Percentiles rank a stretch among this genome's conserved stretches.
Conservation (phyloP, 139 green algal species). For the Tetraselmis striata region DNA sequence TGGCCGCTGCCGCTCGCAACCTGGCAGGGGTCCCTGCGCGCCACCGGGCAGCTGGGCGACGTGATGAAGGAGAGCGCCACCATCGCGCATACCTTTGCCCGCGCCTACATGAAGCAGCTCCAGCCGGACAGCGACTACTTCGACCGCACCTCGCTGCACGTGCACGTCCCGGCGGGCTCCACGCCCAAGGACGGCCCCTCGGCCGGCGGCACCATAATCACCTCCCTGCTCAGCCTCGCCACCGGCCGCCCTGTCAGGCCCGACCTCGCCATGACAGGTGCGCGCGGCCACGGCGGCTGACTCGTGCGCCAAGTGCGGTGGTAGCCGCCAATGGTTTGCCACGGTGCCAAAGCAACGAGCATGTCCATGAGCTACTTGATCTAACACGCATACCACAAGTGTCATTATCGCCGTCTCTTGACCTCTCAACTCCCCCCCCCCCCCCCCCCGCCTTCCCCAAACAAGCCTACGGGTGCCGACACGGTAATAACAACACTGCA, state of each 20-base stretch:
- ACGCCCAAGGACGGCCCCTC: conserved; percentile 92
- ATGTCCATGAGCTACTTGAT: no score
- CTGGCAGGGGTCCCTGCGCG: conserved; percentile 24
- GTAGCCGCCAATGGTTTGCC: no score
- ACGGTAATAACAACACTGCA: no score
- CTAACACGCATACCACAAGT: no score
- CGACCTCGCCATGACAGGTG: conserved; percentile 84
- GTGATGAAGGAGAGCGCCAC: conserved; percentile 90
- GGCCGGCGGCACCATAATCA: conserved; percentile 87
- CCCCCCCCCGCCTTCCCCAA: no score
- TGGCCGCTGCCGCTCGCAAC: no score
- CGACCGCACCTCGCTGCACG: conserved; percentile 58
- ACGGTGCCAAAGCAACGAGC: no score
- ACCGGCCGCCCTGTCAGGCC: conserved; percentile 55
- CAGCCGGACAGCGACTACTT: conserved; percentile 41
- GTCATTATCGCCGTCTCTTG: no score
- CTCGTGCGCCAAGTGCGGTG: no score
- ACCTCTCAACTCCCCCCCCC: no score
- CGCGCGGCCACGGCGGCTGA: no score
- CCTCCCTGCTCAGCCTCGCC: conserved; percentile 85
- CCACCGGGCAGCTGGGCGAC: conserved; percentile 84
- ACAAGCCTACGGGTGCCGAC: no score
- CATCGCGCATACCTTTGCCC: conserved; percentile 89
- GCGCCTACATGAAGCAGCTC: conserved; percentile 41
- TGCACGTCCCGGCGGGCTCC: conserved; percentile 89